Conservation (phyloP, 2,329 filamentous ascomycete genomes). For the Cadophora sp. region DNA sequence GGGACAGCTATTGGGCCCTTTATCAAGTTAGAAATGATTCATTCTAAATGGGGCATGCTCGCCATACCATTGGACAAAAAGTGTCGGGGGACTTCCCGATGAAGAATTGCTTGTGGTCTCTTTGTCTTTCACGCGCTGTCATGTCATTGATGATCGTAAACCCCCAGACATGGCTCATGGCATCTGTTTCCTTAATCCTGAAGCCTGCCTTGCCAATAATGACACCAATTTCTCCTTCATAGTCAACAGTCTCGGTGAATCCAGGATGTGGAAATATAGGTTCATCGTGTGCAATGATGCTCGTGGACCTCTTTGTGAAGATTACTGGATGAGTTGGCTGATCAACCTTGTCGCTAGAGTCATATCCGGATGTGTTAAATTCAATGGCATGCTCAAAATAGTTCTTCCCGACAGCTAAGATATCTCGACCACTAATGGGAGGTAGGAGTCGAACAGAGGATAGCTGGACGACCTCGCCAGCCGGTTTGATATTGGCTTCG, state of each 20-base stretch:
- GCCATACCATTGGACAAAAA: slow-evolving; percentile 58
- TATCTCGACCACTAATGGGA: slow-evolving; percentile 55
- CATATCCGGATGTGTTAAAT: slow-evolving; percentile 61
- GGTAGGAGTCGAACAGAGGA: slow-evolving; percentile 52
- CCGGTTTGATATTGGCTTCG: slow-evolving; percentile 46
- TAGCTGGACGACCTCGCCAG: slow-evolving; percentile 44
- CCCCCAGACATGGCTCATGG: slow-evolving; percentile 37
- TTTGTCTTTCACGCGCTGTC: slow-evolving; percentile 58
- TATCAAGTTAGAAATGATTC: slow-evolving; percentile 10
- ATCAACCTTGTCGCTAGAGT: slow-evolving; percentile 60
- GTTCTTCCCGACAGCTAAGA: slow-evolving; percentile 64
- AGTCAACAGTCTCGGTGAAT: slow-evolving; percentile 56
- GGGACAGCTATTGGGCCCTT: slow-evolving; percentile 59
- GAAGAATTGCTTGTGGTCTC: slow-evolving; percentile 68
- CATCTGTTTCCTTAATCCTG: slow-evolving; percentile 36
- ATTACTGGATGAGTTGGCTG: slow-evolving; percentile 60
- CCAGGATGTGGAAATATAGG: slow-evolving; percentile 53
- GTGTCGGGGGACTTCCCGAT: slow-evolving; percentile 63
- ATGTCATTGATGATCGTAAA: slow-evolving; percentile 64
- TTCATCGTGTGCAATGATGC: slow-evolving; percentile 48
- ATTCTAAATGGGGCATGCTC: too few relatives aligned
- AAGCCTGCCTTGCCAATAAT: slow-evolving; percentile 61
- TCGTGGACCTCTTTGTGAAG: slow-evolving; percentile 58
- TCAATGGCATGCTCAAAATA: slow-evolving; percentile 63
- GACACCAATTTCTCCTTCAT: slow-evolving; percentile 58